A percentile compares a stretch with the other conserved stretches of the same genome.
These are phyloP conservation scores for Paraphoma chrysanthemicola DNA, from an alignment of 2,329 filamentous ascomycete genomes.

Conservation along the genomic window DNA sequence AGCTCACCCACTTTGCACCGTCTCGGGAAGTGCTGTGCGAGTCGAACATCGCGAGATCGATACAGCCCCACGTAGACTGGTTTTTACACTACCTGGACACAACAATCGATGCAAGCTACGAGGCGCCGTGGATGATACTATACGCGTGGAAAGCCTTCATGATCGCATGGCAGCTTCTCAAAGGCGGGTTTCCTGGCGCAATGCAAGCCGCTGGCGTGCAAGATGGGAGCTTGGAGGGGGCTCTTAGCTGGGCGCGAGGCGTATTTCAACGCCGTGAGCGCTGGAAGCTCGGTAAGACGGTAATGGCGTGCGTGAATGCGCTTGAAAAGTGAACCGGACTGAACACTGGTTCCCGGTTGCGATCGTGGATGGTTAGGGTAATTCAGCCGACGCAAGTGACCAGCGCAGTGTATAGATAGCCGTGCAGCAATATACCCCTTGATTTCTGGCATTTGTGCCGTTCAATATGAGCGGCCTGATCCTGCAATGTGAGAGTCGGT, in stretches of 20 bases:
- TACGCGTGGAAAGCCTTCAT: conserved; percentile 31
- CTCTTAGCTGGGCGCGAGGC: conserved; percentile 23
- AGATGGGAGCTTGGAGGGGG: conserved; percentile 19
- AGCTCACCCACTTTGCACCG: conserved; percentile 21
- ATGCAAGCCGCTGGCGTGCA: conserved; percentile 24
- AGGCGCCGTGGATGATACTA: conserved; percentile 27
- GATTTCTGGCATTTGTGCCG: neutral
- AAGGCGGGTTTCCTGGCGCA: conserved; percentile 12
- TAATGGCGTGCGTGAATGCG: conserved; percentile 21
- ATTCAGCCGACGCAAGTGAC: too few relatives aligned
- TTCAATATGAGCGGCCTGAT: too few relatives aligned
- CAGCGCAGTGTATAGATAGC: neutral
- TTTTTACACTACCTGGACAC: conserved; percentile 28
- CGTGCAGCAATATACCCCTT: neutral
- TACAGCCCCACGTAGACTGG: conserved; percentile 30
- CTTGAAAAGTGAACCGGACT: conserved; percentile 5
- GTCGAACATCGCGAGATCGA: conserved; percentile 14
- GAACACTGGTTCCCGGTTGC: too few relatives aligned
- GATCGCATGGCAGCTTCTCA: conserved; percentile 30
- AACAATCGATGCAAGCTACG: conserved; percentile 13
- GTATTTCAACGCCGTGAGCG: conserved; percentile 18
- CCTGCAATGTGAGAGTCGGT: too few relatives aligned
- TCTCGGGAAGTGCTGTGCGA: conserved; percentile 24
- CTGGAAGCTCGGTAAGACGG: conserved; percentile 26
- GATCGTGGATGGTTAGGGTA: too few relatives aligned